Evolutionary conservation across 2,329 filamentous ascomycete species (phyloP).

Genomic region (Cadophora gregata): DNA sequence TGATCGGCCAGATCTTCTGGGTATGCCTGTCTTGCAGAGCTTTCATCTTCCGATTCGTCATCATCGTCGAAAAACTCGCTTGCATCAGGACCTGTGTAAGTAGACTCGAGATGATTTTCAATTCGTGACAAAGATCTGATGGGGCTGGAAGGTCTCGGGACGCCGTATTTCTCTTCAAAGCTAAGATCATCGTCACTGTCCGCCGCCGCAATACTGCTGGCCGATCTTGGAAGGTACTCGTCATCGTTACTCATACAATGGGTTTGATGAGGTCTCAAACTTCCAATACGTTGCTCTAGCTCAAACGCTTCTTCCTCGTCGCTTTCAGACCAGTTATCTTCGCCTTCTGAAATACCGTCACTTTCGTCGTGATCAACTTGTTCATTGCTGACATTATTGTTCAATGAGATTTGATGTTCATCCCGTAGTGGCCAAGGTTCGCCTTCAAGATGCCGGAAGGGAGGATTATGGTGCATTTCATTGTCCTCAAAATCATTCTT

Average conservation of each 20-base stretch:
- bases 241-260: background rate
- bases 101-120: background rate
- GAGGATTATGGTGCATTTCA: background rate
- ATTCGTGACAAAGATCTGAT: background rate
- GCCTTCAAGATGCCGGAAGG: background rate
- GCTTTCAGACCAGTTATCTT: background rate
- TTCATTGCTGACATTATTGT: background rate
- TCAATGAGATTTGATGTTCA: background rate
- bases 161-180: constrained; percentile 9
- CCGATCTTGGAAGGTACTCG: background rate
- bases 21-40: background rate
- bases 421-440: constrained; percentile 6
- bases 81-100: background rate
- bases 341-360: background rate
- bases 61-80: constrained; percentile 1
- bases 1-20: constrained; percentile 16
- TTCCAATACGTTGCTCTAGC: background rate
- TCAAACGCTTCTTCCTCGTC: constrained; percentile 3
- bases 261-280: background rate
- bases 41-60: constrained; percentile 10
- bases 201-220: background rate
- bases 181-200: constrained; percentile 1
- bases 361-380: background rate
- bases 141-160: background rate
- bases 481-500: background rate